Base-by-base conservation (phyloP, 257 asterid species). In the Scutellaria minor region DNA sequence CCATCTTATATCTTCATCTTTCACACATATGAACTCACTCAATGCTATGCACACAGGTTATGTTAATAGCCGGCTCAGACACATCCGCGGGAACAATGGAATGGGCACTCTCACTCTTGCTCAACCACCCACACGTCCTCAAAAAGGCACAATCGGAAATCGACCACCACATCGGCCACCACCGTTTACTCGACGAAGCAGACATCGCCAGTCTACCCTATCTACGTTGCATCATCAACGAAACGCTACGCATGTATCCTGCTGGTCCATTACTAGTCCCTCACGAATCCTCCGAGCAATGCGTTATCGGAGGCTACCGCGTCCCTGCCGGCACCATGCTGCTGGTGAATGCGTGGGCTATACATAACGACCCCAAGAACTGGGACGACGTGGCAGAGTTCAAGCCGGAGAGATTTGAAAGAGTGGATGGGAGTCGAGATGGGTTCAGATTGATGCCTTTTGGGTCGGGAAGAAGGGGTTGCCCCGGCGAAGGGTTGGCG, bases 401-500 rank as follows among this genome's bases (percentile, higher is more conserved):
- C 63, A 80, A 70, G 62, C 96, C 96, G 0, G 90, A 90, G 74
- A 85, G 94, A 37, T 87, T 85, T n/a, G 85, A 82, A 50, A 82
- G 75, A 5, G 4, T 66, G 0, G 84, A 83, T 9, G 84, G 80
- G 4, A 65, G 60, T 0, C 73, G 77, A 10, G 88, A 77, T 6
- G 89, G 82, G 2, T 82, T 77, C 39, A 78, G 46, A 12, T 20
- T 73, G 35, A 52, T 87, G 80, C 89, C 94, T 6, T 87, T 90
- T 20, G 89, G 96, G 2, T 52, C 84, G 0, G 96, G 94, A 3
- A 73, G 96, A 10, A 81, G 96, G 62, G 69, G 92, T 1, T 90
- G 96, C 20, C 96, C 96, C 0, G 94, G 96, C 0, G 96, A 86
- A 13, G 81, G 74, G 2, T 31, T 87, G 73, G 94, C 94, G 2